These are phyloP conservation scores for Tylopilus plumbeoviolaceoides DNA, from an alignment of 768 basidiomycete species.

Conservation along the genomic window DNA sequence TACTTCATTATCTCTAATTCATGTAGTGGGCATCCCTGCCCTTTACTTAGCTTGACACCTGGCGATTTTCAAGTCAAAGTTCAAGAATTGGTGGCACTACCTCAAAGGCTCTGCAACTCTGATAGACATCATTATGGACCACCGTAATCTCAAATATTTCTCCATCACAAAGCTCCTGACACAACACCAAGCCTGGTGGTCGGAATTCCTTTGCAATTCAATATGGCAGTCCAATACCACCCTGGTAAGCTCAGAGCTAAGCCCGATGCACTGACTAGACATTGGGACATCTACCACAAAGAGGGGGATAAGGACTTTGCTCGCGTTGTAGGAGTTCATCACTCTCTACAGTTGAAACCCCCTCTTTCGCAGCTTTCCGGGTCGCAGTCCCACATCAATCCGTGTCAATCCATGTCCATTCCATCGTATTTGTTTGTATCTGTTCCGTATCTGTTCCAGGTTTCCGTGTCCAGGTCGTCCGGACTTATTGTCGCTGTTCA, in stretches of 20 bases:
- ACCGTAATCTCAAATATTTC: neutral
- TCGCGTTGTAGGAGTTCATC: too few relatives aligned
- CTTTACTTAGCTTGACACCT: too few relatives aligned
- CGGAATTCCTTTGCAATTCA: neutral
- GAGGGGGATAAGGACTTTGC: neutral
- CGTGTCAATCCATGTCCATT: too few relatives aligned
- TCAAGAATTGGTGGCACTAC: neutral
- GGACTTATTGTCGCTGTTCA: too few relatives aligned
- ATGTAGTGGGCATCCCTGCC: too few relatives aligned
- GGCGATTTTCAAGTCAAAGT: neutral
- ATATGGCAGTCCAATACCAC: neutral
- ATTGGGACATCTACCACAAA: neutral
- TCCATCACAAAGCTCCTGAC: neutral
- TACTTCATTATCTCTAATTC: too few relatives aligned
- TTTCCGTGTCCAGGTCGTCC: too few relatives aligned
- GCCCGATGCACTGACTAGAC: neutral
- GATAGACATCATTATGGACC: neutral
- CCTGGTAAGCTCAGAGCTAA: neutral
- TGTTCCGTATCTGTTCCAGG: too few relatives aligned
- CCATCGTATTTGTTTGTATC: too few relatives aligned
- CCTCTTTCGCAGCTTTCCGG: too few relatives aligned
- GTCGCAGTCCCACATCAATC: too few relatives aligned
- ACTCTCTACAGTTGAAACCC: too few relatives aligned
- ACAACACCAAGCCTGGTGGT: neutral
- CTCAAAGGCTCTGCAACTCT: neutral